Conservation (phyloP, 345 rosid species). For the Erodium maritimum region DNA sequence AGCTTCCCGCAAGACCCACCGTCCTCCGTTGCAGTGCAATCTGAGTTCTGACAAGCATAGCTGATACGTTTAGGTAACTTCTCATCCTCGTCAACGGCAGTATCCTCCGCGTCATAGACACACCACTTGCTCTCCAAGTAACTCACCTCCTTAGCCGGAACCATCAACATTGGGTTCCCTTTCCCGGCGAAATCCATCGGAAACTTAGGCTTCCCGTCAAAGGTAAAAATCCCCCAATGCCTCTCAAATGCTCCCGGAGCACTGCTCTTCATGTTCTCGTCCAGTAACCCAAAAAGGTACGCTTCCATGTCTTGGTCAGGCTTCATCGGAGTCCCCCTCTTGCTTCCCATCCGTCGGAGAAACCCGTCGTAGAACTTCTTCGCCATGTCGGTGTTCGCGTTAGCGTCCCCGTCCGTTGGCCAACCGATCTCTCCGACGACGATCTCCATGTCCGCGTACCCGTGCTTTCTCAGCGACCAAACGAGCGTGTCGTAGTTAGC, state of each 20-base stretch:
- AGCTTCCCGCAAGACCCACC: conserved; percentile 37
- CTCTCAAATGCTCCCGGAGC: conserved; percentile 70
- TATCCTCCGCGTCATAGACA: conserved; percentile 18
- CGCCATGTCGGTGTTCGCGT: conserved; percentile 28
- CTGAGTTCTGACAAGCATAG: conserved; percentile 47
- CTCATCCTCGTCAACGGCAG: background rate
- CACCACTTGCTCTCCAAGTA: conserved; percentile 62
- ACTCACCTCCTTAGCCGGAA: conserved; percentile 49
- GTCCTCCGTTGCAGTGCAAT: conserved; percentile 33
- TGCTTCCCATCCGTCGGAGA: conserved; percentile 35
- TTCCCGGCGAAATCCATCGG: conserved; percentile 51
- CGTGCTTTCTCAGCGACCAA: conserved; percentile 41
- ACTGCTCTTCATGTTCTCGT: conserved; percentile 68
- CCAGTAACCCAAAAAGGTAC: conserved; percentile 56
- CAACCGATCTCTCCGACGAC: conserved; percentile 89
- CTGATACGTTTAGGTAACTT: conserved; percentile 12
- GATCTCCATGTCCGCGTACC: conserved; percentile 33
- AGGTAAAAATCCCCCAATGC: conserved; percentile 84
- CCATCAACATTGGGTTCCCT: conserved; percentile 33
- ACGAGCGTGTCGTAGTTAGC: conserved; percentile 84
- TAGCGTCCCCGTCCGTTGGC: conserved; percentile 63
- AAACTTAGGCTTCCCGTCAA: conserved; percentile 65
- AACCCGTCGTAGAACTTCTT: conserved; percentile 60
- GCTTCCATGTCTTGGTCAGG: conserved; percentile 36
- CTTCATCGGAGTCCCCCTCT: conserved; percentile 53